phyloP scores from a whole-genome alignment of 108 stramenopile species.

The Aurantiochytrium sp. region DNA sequence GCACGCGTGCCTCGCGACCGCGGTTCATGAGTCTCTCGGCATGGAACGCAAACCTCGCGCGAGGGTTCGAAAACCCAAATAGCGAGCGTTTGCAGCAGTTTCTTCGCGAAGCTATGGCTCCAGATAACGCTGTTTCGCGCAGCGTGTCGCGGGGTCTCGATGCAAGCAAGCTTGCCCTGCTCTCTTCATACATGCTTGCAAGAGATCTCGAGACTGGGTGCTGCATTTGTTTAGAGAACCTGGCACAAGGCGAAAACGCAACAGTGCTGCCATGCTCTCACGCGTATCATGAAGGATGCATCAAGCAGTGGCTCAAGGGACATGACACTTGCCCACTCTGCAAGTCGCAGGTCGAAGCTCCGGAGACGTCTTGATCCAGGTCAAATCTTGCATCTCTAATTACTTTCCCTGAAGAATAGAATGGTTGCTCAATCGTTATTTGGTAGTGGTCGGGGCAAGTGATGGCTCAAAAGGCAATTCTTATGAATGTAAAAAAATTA shows the following conservation, averaged over 20 bases:
- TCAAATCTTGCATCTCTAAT: too few species aligned
- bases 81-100: not conserved
- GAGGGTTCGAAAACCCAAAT: not conserved
- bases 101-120: not conserved
- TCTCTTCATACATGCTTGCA: not conserved
- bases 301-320: not conserved
- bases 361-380: not conserved
- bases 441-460: too few species aligned
- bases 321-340: not conserved
- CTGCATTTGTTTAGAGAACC: not conserved
- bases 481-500: too few species aligned
- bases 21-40: not conserved
- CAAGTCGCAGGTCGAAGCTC: not conserved
- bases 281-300: not conserved
- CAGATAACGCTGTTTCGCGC: not conserved
- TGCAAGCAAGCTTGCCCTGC: not conserved
- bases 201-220: not conserved
- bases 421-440: too few species aligned
- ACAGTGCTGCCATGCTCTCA: constrained; percentile 11
- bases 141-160: not conserved
- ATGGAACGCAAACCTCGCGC: not conserved
- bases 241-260: not conserved
- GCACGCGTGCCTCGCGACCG: not conserved
- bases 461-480: too few species aligned
- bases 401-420: too few species aligned